A percentile compares a stretch with the other conserved stretches of the same genome.
These are phyloP conservation scores for Leccinellum albellum DNA, from an alignment of 768 basidiomycete species.

Conservation along the genomic window DNA sequence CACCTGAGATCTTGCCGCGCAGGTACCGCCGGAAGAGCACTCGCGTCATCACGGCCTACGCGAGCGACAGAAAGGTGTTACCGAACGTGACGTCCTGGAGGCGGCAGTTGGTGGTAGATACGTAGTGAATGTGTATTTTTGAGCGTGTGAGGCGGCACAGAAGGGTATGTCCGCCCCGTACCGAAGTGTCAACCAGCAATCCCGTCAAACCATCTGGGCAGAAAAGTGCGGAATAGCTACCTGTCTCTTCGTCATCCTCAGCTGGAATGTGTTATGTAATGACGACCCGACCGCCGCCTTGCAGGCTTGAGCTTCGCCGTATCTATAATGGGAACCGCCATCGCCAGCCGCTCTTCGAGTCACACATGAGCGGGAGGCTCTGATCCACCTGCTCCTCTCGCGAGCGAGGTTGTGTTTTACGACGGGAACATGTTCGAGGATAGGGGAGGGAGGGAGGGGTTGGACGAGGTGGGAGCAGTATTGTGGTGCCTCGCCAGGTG, in stretches of 20 bases:
- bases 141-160: conserved; percentile 39
- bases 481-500: no score
- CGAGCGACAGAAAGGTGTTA: conserved; percentile 44
- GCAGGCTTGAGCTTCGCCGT: conserved; percentile 40
- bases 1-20: conserved; percentile 44
- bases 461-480: no score
- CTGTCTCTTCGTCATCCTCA: conserved; percentile 32
- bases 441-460: no score
- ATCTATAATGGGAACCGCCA: conserved; percentile 40
- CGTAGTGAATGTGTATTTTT: conserved; percentile 33
- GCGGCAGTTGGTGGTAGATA: conserved; percentile 35
- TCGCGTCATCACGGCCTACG: conserved; percentile 51
- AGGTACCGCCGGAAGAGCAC: conserved; percentile 45
- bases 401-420: conserved; percentile 24
- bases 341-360: conserved; percentile 38
- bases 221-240: conserved; percentile 35
- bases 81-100: conserved; percentile 47
- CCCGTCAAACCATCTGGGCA: rapidly evolving
- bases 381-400: background rate
- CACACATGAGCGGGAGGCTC: conserved; percentile 14
- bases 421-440: no score
- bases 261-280: conserved; percentile 35
- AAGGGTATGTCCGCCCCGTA: conserved; percentile 56
- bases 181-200: background rate
- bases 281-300: conserved; percentile 38